Percentiles rank a stretch among this genome's conserved stretches.
Evolutionary conservation across 192 early-diverging fungal species (phyloP).

Genomic region (Coemansia sp.): DNA sequence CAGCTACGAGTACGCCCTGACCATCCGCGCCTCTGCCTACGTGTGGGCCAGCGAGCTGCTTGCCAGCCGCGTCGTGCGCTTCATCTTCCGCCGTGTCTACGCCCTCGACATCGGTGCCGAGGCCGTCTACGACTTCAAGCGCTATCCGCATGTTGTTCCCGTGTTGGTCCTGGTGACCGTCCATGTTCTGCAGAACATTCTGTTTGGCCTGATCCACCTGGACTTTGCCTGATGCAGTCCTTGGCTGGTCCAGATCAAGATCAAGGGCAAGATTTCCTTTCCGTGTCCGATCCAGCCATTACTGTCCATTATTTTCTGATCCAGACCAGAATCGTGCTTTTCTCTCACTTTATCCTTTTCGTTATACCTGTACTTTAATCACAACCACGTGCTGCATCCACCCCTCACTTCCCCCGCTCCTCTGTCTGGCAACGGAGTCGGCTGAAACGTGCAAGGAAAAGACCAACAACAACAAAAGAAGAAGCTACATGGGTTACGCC

Average conservation of each 20-base stretch:
- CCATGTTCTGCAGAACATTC: conserved; percentile 72
- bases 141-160: conserved; percentile 67
- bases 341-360: neutral
- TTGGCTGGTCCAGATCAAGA: too few relatives aligned
- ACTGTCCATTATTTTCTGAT: too few relatives aligned
- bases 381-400: neutral
- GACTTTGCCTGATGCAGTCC: conserved; percentile 40
- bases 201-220: conserved; percentile 64
- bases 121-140: conserved; percentile 66
- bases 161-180: conserved; percentile 69
- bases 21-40: conserved; percentile 60
- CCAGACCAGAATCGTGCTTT: neutral
- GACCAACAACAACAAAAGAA: neutral
- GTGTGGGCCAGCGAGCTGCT: conserved; percentile 71
- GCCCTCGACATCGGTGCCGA: conserved; percentile 62
- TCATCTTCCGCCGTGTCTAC: conserved; percentile 61
- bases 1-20: conserved; percentile 60
- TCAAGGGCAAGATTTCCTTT: too few relatives aligned
- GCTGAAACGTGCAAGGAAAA: neutral
- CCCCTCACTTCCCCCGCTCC: too few relatives aligned
- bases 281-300: too few relatives aligned
- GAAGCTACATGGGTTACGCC: neutral
- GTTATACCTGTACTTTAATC: neutral
- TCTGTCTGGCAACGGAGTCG: too few relatives aligned
- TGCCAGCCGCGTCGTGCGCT: conserved; percentile 62